Evolutionary conservation across 2,329 filamentous ascomycete genomes (phyloP).

Genomic region (Talaromyces islandicus): DNA sequence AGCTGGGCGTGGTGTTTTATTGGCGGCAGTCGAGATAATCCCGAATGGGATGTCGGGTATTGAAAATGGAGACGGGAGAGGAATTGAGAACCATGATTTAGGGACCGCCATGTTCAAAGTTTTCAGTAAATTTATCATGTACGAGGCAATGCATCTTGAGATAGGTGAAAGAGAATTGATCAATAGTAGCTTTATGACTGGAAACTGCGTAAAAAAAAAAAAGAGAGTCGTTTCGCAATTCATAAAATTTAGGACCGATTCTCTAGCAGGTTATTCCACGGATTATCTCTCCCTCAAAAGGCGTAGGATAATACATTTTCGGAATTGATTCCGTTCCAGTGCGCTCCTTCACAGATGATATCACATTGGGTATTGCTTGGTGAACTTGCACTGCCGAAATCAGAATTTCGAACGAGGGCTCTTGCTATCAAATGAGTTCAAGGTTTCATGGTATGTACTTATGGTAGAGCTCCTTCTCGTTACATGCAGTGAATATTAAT

Average conservation of each 20-base stretch:
- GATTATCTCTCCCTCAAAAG: background rate
- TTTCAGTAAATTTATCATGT: background rate
- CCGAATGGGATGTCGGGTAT: conserved; percentile 50
- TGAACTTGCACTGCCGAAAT: background rate
- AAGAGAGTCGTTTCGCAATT: background rate
- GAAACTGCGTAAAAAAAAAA: background rate
- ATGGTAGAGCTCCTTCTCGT: no score
- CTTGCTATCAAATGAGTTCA: background rate
- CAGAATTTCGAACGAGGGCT: background rate
- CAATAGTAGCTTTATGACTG: background rate
- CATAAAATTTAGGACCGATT: background rate
- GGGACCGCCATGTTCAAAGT: background rate
- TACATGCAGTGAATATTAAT: no score
- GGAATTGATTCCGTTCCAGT: background rate
- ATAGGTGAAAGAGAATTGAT: background rate
- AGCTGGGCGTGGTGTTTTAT: conserved; percentile 38
- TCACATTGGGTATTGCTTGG: background rate
- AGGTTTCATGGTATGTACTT: background rate
- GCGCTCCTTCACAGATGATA: background rate
- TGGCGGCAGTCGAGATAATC: conserved; percentile 39
- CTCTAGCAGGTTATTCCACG: background rate
- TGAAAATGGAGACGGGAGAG: conserved; percentile 35
- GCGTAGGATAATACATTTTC: background rate
- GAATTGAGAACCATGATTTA: background rate
- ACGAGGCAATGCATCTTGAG: no score